Evolutionary conservation across 495 filamentous ascomycete species (phyloP).

Genomic region (Penicillium pancosmium): DNA sequence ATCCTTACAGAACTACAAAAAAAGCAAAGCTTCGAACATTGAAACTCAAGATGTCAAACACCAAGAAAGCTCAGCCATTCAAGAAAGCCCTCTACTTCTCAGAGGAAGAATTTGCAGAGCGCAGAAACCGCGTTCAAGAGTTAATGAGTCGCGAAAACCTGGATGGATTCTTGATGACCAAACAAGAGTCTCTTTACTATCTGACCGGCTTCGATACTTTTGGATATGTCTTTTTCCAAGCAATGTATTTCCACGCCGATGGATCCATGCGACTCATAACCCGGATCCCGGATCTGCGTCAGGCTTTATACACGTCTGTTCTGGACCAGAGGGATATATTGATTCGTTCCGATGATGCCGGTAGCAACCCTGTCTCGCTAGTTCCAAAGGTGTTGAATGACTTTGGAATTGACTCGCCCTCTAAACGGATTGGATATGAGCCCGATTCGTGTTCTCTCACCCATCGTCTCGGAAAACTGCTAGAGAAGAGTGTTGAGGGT

Average conservation of each 20-base stretch:
- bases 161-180: constrained; percentile 29
- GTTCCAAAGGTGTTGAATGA: constrained; percentile 23
- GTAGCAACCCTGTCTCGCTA: constrained; percentile 28
- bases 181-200: constrained; percentile 32
- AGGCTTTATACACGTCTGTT: constrained; percentile 28
- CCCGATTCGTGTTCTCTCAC: constrained; percentile 25
- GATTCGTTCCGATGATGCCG: constrained; percentile 27
- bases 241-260: constrained; percentile 31
- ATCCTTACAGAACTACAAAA: too few species aligned
- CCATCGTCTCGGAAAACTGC: constrained; percentile 19
- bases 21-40: too few species aligned
- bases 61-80: constrained; percentile 26
- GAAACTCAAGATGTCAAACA: not conserved
- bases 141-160: constrained; percentile 30
- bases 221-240: constrained; percentile 33
- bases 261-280: constrained; percentile 27
- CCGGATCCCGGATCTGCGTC: constrained; percentile 26
- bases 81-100: constrained; percentile 26
- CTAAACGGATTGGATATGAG: constrained; percentile 28
- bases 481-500: constrained; percentile 19
- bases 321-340: constrained; percentile 24
- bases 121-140: constrained; percentile 14
- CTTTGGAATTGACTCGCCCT: constrained; percentile 22
- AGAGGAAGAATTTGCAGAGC: constrained; percentile 20
- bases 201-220: constrained; percentile 30